These are phyloP conservation scores for Globisporangium iwayamae DNA, from an alignment of 352 stramenopile genomes.

Conservation along the genomic window DNA sequence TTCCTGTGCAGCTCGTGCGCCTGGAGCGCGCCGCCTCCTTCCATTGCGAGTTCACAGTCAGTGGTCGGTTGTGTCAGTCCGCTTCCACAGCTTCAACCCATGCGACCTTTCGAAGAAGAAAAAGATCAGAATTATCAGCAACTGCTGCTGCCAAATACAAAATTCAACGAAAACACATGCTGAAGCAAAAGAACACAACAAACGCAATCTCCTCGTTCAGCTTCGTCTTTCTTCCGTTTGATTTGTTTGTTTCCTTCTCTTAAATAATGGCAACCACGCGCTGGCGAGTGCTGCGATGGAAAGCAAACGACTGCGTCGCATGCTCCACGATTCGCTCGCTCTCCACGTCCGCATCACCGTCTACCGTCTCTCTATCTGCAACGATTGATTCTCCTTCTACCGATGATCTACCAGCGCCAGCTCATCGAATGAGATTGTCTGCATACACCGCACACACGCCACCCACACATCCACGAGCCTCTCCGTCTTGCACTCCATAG, in stretches of 20 bases:
- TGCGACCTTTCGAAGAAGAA: slow-evolving; percentile 1
- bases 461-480: slow-evolving; percentile 4
- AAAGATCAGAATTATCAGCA: background rate
- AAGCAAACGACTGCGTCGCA: background rate
- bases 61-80: background rate
- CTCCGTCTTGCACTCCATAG: slow-evolving; percentile 1
- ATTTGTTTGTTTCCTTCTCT: slow-evolving; percentile 1
- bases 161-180: no score
- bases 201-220: background rate
- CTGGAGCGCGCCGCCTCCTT: slow-evolving; percentile 39
- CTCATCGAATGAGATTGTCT: background rate
- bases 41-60: slow-evolving; percentile 22
- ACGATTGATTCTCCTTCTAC: background rate
- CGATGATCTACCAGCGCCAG: background rate
- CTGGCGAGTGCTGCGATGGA: background rate
- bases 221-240: background rate
- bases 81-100: slow-evolving; percentile 2
- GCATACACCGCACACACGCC: background rate
- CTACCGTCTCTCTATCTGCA: background rate
- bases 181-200: background rate
- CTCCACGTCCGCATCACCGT: background rate
- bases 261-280: slow-evolving; percentile 11
- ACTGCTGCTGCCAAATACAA: background rate
- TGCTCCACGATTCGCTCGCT: background rate
- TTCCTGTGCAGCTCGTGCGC: slow-evolving; percentile 69